Percentiles rank a stretch among this genome's conserved stretches.
Conservation (phyloP, 441 rosid genomes). For the Populus tomentosa region DNA sequence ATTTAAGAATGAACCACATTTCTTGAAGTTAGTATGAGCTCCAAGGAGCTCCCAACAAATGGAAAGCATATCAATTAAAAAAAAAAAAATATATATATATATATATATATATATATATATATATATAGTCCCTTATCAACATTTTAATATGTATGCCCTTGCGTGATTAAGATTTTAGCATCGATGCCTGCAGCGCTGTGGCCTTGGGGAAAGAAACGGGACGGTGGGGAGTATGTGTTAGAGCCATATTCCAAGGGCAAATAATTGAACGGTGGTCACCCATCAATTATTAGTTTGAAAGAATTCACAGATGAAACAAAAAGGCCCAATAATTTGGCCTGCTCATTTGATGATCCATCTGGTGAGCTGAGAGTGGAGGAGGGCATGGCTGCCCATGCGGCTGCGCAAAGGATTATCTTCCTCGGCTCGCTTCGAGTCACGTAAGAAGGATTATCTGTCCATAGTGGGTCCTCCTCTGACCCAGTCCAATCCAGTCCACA, state of each 20-base stretch:
- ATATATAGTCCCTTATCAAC: no score
- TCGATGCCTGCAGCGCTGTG: neutral
- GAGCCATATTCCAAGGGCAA: neutral
- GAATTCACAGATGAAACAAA: neutral
- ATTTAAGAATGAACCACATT: no score
- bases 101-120: no score
- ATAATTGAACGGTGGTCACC: neutral
- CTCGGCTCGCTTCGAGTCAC: neutral
- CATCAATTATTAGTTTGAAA: neutral
- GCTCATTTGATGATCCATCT: neutral
- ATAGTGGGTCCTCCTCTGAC: no score
- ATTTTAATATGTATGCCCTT: neutral
- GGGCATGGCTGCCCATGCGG: neutral
- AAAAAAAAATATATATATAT: no score
- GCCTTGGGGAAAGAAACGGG: neutral
- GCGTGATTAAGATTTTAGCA: neutral
- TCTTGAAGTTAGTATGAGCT: no score
- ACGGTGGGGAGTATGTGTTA: neutral
- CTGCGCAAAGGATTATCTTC: neutral
- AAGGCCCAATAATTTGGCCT: neutral
- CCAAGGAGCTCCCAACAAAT: no score
- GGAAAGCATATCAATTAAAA: no score
- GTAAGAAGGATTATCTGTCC: neutral
- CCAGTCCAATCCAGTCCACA: neutral
- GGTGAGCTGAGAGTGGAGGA: neutral